Percentiles rank a stretch among this genome's conserved stretches.
phyloP scores from a whole-genome alignment of 1,139 yeast species.

The Meyerozyma athensensis region DNA sequence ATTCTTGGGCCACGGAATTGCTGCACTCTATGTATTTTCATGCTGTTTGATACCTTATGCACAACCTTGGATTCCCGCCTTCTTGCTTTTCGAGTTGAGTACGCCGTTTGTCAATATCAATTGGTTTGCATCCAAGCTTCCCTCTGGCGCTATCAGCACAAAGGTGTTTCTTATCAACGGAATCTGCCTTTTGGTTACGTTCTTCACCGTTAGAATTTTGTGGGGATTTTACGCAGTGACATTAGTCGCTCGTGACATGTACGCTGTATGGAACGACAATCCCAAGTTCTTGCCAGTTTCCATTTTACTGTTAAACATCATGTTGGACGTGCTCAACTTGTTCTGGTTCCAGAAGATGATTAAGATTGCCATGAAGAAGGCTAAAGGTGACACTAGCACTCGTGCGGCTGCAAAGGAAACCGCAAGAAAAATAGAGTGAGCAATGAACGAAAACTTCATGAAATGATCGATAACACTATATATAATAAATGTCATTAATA shows the following conservation, averaged over 20 bases:
- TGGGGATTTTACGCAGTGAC: slow-evolving; percentile 84
- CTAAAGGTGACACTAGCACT: not conserved
- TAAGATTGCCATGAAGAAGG: slow-evolving; percentile 55
- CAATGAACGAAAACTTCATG: not conserved
- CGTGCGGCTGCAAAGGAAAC: slow-evolving; percentile 1
- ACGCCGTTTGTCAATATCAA: slow-evolving; percentile 91
- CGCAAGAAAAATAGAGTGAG: not conserved
- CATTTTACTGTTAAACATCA: slow-evolving; percentile 57
- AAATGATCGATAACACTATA: too few species aligned
- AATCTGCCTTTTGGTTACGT: slow-evolving; percentile 57
- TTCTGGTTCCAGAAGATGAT: slow-evolving; percentile 86
- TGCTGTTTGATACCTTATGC: slow-evolving; percentile 48
- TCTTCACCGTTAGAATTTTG: slow-evolving; percentile 72
- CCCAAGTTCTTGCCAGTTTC: slow-evolving; percentile 27
- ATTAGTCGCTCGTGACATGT: slow-evolving; percentile 51
- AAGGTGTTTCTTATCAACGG: slow-evolving; percentile 64
- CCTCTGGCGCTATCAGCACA: slow-evolving; percentile 51
- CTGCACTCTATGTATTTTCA: slow-evolving; percentile 71
- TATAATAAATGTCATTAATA: too few species aligned
- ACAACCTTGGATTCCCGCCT: slow-evolving; percentile 78
- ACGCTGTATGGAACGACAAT: slow-evolving; percentile 26
- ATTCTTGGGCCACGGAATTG: slow-evolving; percentile 79
- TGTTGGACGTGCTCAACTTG: slow-evolving; percentile 64
- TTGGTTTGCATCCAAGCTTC: slow-evolving; percentile 82
- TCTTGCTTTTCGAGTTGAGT: slow-evolving; percentile 81